phyloP scores from a whole-genome alignment of 164 flowering plant species.

The Stephania yunnanensis region DNA sequence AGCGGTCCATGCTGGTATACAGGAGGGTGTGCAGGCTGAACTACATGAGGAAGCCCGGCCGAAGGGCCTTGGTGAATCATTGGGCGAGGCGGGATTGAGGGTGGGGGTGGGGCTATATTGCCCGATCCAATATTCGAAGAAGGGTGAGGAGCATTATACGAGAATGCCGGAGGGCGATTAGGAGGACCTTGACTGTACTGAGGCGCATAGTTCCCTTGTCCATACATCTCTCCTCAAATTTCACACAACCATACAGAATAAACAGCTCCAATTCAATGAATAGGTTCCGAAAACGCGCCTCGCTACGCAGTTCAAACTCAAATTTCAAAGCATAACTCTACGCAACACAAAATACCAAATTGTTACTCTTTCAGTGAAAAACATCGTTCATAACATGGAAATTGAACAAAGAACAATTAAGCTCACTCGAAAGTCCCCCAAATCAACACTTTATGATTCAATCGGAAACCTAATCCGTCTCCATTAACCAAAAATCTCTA shows the following conservation, averaged over 20 bases:
- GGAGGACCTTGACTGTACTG: conserved; percentile 34
- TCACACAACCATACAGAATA: neutral
- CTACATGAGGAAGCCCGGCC: conserved; percentile 13
- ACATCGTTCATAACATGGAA: neutral
- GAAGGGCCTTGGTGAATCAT: conserved; percentile 10
- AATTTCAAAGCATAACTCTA: neutral
- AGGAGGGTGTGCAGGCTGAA: conserved; percentile 19
- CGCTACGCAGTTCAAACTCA: neutral
- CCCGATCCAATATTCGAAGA: conserved; percentile 4
- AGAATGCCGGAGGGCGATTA: neutral
- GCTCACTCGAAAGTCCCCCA: neutral
- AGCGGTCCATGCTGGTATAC: conserved; percentile 21
- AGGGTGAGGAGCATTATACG: conserved; percentile 11
- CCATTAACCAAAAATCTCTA: neutral
- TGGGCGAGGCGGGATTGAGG: neutral
- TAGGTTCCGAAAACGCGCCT: neutral
- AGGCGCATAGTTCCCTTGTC: conserved; percentile 41
- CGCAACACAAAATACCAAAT: neutral
- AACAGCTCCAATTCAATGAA: neutral
- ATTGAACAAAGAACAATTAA: neutral
- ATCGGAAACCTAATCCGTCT: neutral
- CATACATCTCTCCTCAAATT: conserved; percentile 30
- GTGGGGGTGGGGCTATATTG: conserved; percentile 9
- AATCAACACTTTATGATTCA: neutral
- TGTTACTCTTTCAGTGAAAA: neutral